phyloP scores from a whole-genome alignment of 1,139 yeast species.

The Candida mesenterica region DNA sequence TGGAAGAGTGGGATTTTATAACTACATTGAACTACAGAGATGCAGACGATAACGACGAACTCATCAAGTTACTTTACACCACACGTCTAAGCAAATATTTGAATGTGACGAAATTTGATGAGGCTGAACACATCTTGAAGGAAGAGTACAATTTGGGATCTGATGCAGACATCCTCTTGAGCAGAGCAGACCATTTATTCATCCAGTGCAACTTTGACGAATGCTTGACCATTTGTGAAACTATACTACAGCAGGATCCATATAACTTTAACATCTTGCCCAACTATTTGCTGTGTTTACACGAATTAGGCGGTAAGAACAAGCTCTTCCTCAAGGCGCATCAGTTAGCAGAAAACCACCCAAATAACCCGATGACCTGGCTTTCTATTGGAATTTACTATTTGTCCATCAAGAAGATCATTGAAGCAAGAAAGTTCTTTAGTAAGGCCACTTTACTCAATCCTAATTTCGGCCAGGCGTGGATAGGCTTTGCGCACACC shows the following conservation, averaged over 20 bases:
- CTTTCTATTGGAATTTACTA: conserved; percentile 91
- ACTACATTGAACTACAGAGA: conserved; percentile 66
- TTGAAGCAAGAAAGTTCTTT: conserved; percentile 85
- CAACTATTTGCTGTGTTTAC: conserved; percentile 76
- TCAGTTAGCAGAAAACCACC: conserved; percentile 81
- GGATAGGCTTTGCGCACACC: conserved; percentile 98
- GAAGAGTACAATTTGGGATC: conserved; percentile 72
- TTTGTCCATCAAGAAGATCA: conserved; percentile 65
- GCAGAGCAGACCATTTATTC: conserved; percentile 70
- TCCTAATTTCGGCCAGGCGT: conserved; percentile 92
- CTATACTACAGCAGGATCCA: conserved; percentile 59
- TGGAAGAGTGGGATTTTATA: conserved; percentile 84
- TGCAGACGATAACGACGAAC: conserved; percentile 77
- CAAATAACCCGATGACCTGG: conserved; percentile 86
- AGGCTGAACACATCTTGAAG: conserved; percentile 61
- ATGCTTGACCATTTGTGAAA: conserved; percentile 74
- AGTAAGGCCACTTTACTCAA: conserved; percentile 86
- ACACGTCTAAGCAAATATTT: conserved; percentile 74
- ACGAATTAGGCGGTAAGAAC: conserved; percentile 82
- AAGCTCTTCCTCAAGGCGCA: conserved; percentile 81
- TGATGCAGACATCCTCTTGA: conserved; percentile 66
- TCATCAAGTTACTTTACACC: conserved; percentile 73
- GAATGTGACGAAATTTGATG: conserved; percentile 57
- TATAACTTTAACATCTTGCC: conserved; percentile 76
- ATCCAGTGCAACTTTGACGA: conserved; percentile 79